phyloP scores from a whole-genome alignment of 345 rosid species.

The Salix caprea region DNA sequence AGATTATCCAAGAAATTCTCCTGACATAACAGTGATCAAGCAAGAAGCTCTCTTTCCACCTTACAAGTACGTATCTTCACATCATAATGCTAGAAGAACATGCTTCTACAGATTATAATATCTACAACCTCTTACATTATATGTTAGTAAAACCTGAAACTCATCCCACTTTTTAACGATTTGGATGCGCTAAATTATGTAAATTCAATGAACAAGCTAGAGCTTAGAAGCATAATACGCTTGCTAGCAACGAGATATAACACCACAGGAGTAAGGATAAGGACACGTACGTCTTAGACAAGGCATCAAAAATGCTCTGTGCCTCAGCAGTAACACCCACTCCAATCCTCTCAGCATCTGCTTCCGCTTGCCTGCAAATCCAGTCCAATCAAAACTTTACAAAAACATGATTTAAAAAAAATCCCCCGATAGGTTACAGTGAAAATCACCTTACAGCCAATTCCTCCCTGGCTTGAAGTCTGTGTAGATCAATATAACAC shows the following conservation, averaged over 20 bases:
- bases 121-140: background rate
- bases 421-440: background rate
- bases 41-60: background rate
- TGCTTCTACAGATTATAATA: background rate
- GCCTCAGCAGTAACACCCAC: constrained; percentile 92
- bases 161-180: background rate
- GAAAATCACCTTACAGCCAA: constrained; percentile 60
- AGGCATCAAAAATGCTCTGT: constrained; percentile 76
- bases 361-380: constrained; percentile 72
- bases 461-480: constrained; percentile 71
- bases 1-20: background rate
- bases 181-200: background rate
- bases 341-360: constrained; percentile 80
- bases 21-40: background rate
- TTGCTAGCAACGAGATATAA: background rate
- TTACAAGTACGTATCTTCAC: background rate
- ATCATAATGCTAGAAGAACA: background rate
- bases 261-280: background rate
- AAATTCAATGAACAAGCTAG: background rate
- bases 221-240: background rate
- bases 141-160: background rate
- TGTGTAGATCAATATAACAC: constrained; percentile 57
- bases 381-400: background rate
- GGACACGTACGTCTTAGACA: constrained; percentile 75
- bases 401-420: background rate